Base-by-base conservation (phyloP, 2,329 filamentous ascomycete species). In the Xylaria sp. region DNA sequence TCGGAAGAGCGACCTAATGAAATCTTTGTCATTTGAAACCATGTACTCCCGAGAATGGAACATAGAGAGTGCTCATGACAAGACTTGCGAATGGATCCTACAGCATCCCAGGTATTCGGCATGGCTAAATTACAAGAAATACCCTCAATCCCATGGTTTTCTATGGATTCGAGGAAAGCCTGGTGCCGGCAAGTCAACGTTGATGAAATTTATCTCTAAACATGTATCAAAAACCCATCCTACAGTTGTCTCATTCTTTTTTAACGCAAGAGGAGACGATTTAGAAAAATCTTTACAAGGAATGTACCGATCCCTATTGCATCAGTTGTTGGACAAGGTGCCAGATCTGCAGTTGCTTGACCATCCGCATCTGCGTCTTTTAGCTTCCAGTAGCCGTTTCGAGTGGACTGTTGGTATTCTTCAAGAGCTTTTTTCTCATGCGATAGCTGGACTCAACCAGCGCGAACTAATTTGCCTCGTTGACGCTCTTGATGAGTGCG, bases 291-390 rank as follows among this genome's bases (percentile, higher is more conserved):
- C 84, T 0, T 77, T 79, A 0, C 30, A 76, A 0, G 86, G 87
- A 0, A 80, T 89, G 74, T 87, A 86, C 68, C 79, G 85, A 2
- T 84, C 84, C 0, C 62, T 89, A 0, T 63, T 88, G 0, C 68
- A 77, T 1, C 84, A 88, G 45, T 73, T 88, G 0, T 73, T 88
- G 0, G 28, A 77, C 0, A 69, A 74, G 0, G 65, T 75, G 0
- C 75, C 78, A 0, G 74, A 81, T 0, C 73, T 85, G 0, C 78
- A 18, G 0, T 69, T 80, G 0, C 68, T 57, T 1, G 61, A 53
- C 23, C 48, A 71, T 13, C 34, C 20, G 18, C 7, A 28, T 9
- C 46, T 48, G 18, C 32, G 20, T 32, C 18, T 3, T 23, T 28
- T 36, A 10, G 6, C n/a, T 13, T 36, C 18, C 0, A 28, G 12